Conservation (phyloP, 257 asterid species). For the Haberlea rhodopensis region DNA sequence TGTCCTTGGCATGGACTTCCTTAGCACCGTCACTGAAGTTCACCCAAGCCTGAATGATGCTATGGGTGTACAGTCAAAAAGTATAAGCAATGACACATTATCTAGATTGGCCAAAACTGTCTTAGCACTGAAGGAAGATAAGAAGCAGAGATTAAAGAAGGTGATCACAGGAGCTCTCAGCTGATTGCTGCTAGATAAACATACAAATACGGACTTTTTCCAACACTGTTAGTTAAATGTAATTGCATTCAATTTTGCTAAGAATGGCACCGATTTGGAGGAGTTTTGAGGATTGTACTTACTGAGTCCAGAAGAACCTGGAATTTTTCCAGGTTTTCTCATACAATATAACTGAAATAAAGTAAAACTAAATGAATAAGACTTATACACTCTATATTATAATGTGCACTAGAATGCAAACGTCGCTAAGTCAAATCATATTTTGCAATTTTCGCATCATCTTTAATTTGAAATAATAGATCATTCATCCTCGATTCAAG, state of each 20-base stretch:
- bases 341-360: neutral
- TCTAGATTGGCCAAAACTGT: conserved; percentile 83
- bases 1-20: conserved; percentile 89
- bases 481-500: neutral
- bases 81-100: conserved; percentile 88
- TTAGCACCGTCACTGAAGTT: conserved; percentile 74
- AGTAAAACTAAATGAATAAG: neutral
- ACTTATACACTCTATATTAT: neutral
- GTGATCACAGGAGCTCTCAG: conserved; percentile 36
- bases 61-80: conserved; percentile 73
- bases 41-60: conserved; percentile 89
- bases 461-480: neutral
- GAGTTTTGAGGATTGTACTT: neutral
- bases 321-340: neutral
- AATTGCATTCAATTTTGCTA: neutral
- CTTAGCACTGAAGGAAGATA: conserved; percentile 69
- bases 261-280: neutral
- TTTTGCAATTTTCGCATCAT: conserved; percentile 4
- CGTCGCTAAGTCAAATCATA: neutral
- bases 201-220: neutral
- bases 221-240: neutral
- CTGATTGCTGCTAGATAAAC: conserved; percentile 3
- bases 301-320: neutral
- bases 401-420: neutral
- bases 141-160: conserved; percentile 78